These are phyloP conservation scores for Paecilomyces fulvus DNA, from an alignment of 2,329 filamentous ascomycete genomes.

Conservation along the genomic window DNA sequence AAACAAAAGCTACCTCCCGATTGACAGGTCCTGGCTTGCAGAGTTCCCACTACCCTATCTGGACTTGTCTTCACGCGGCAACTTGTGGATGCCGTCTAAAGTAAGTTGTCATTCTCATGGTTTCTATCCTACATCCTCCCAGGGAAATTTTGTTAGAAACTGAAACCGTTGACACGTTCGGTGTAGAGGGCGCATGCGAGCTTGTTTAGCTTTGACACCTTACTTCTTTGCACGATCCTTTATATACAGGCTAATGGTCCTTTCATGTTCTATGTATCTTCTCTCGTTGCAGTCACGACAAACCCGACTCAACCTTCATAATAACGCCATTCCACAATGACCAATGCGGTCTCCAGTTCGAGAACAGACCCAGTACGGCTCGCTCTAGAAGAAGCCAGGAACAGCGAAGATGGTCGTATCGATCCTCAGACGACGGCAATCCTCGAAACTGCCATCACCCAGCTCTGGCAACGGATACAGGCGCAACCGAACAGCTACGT, in stretches of 20 bases:
- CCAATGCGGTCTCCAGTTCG: slow-evolving; percentile 25
- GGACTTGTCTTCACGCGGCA: neutral
- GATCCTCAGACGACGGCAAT: slow-evolving; percentile 56
- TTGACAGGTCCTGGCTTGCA: neutral
- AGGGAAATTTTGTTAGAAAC: neutral
- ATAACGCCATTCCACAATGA: slow-evolving; percentile 16
- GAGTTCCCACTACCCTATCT: neutral
- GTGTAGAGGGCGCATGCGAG: neutral
- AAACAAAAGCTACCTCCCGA: neutral
- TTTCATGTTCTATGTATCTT: neutral
- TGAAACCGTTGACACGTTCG: neutral
- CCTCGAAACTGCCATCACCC: slow-evolving; percentile 55
- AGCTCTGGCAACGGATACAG: slow-evolving; percentile 61
- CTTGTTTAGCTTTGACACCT: neutral
- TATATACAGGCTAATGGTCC: neutral
- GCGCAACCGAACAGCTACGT: slow-evolving; percentile 59
- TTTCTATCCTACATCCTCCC: neutral
- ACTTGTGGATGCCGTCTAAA: neutral
- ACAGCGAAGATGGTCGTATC: slow-evolving; percentile 57
- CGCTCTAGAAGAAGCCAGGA: slow-evolving; percentile 68
- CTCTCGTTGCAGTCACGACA: neutral
- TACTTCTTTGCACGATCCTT: neutral
- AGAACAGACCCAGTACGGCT: slow-evolving; percentile 46
- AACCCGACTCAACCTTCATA: neutral
- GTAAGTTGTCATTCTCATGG: neutral